These are phyloP conservation scores for Phytopythium aichiense DNA, from an alignment of 352 stramenopile genomes.

Conservation along the genomic window DNA sequence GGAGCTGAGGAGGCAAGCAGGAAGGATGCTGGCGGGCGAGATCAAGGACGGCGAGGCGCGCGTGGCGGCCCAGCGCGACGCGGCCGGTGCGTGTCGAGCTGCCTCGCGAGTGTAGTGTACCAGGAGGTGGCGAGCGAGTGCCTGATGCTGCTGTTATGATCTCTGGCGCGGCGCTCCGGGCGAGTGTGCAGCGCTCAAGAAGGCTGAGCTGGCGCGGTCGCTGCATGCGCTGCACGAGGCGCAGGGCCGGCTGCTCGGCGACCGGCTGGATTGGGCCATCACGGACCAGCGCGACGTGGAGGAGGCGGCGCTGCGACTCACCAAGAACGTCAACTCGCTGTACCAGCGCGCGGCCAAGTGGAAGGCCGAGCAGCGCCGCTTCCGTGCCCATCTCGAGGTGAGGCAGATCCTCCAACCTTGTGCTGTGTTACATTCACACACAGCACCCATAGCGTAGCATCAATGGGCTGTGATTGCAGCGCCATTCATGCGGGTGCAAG, in stretches of 20 bases:
- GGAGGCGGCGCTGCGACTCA: conserved; percentile 50
- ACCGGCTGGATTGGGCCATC: conserved; percentile 49
- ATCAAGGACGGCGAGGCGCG: conserved; percentile 7
- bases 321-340: conserved; percentile 51
- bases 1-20: too few species aligned
- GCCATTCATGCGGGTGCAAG: neutral
- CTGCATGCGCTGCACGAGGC: conserved; percentile 33
- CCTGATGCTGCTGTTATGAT: neutral
- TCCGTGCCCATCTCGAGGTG: conserved; percentile 41
- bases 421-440: too few species aligned
- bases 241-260: conserved; percentile 34
- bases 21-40: neutral
- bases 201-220: conserved; percentile 29
- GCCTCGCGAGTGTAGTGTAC: neutral
- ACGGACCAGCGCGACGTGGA: conserved; percentile 51
- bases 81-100: neutral
- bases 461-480: neutral
- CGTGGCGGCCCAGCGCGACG: conserved; percentile 1
- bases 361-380: conserved; percentile 63
- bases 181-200: conserved; percentile 11
- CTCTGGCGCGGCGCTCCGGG: neutral
- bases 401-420: neutral
- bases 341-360: conserved; percentile 62
- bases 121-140: neutral
- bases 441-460: neutral